These are phyloP conservation scores for Ophiostoma australiae DNA, from an alignment of 2,329 filamentous ascomycete species.

Conservation along the genomic window DNA sequence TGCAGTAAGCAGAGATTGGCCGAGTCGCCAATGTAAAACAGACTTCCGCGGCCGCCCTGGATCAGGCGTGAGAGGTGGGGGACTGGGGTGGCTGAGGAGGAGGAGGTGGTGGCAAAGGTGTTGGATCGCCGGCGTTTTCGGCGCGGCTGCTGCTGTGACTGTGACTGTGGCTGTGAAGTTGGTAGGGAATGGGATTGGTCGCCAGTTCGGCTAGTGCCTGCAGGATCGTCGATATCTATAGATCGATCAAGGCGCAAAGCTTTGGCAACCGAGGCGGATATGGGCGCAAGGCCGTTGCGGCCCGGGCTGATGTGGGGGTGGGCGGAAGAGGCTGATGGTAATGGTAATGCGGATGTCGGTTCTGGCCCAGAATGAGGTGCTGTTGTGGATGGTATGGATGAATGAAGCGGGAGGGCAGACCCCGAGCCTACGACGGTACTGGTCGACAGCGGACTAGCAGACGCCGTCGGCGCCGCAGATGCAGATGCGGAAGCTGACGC, in stretches of 20 bases:
- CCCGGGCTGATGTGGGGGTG: slow-evolving; percentile 11
- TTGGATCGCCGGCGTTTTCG: slow-evolving; percentile 21
- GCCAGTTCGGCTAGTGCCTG: neutral
- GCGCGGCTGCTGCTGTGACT: slow-evolving; percentile 8
- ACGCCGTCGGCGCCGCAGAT: neutral
- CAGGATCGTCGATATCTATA: slow-evolving; percentile 17
- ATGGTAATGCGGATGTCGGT: neutral
- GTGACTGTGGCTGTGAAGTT: neutral
- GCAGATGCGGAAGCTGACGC: slow-evolving; percentile 2
- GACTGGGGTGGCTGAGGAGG: slow-evolving; percentile 21
- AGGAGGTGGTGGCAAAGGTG: slow-evolving; percentile 1
- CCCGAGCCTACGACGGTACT: slow-evolving; percentile 13
- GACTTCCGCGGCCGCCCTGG: slow-evolving; percentile 34
- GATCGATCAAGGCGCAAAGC: slow-evolving; percentile 17
- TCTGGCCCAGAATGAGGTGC: neutral
- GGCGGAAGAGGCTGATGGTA: neutral
- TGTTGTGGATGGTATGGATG: neutral
- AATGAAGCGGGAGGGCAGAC: neutral
- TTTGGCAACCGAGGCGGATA: neutral
- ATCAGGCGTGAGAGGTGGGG: slow-evolving; percentile 33
- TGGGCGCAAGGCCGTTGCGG: slow-evolving; percentile 18
- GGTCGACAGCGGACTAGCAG: slow-evolving; percentile 17
- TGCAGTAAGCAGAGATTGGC: slow-evolving; percentile 36
- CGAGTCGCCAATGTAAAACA: slow-evolving; percentile 38
- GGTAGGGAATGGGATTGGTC: neutral